Conservation (phyloP, 2,329 filamentous ascomycete genomes). For the Fusarium succisae region DNA sequence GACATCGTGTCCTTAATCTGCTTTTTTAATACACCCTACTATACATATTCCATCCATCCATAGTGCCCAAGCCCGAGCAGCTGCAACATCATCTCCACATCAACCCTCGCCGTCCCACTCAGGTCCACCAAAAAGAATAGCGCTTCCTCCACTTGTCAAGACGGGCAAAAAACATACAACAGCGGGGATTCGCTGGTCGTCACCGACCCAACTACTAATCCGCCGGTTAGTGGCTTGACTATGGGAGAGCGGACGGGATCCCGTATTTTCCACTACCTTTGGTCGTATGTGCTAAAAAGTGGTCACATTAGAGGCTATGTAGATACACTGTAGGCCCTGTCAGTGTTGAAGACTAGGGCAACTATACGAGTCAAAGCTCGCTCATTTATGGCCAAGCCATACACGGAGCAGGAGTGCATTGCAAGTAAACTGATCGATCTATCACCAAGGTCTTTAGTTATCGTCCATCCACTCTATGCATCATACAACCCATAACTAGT, state of each 20-base stretch:
- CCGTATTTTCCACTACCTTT: slow-evolving; percentile 12
- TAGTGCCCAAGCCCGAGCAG: fast-evolving
- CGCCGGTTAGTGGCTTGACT: slow-evolving; percentile 13
- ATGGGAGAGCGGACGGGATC: slow-evolving; percentile 20
- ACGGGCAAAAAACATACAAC: slow-evolving; percentile 4
- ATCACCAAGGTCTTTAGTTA: neutral
- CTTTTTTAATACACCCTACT: fast-evolving
- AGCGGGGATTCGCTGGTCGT: slow-evolving; percentile 21
- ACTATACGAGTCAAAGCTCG: fast-evolving
- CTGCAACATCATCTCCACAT: neutral
- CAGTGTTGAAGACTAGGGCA: too few species aligned
- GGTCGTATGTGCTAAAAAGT: neutral
- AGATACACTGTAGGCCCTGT: neutral
- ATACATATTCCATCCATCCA: fast-evolving
- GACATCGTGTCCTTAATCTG: neutral
- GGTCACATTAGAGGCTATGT: neutral
- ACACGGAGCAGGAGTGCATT: neutral
- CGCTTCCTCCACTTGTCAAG: fast-evolving
- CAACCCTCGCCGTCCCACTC: neutral
- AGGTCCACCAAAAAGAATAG: neutral
- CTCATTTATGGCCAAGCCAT: neutral
- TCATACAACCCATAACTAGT: neutral
- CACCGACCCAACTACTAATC: slow-evolving; percentile 23
- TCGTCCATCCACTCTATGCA: neutral
- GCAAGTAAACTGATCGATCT: too few species aligned